These are phyloP conservation scores for Ophiosphaerella narmari DNA, from an alignment of 2,329 filamentous ascomycete species.

Conservation along the genomic window DNA sequence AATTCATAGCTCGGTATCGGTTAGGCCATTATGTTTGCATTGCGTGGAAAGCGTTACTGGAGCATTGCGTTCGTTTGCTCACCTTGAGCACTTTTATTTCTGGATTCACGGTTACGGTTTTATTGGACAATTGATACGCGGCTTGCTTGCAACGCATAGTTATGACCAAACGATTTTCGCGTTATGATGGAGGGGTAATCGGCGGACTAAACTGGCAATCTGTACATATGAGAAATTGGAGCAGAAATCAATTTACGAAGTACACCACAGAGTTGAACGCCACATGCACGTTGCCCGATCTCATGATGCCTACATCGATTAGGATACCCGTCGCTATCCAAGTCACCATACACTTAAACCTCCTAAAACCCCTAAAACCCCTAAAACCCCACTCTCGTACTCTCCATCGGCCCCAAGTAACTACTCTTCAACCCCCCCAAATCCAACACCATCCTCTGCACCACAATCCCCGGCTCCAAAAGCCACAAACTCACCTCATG, in stretches of 20 bases:
- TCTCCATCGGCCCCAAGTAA: slow-evolving; percentile 25
- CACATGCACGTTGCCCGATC: too few species aligned
- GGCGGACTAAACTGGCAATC: slow-evolving; percentile 6
- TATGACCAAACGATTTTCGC: slow-evolving; percentile 11
- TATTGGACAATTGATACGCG: slow-evolving; percentile 8
- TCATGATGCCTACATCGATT: too few species aligned
- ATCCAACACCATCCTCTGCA: slow-evolving; percentile 22
- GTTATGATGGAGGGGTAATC: slow-evolving; percentile 7
- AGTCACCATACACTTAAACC: background rate
- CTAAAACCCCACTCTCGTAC: slow-evolving; percentile 4
- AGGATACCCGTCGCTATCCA: background rate
- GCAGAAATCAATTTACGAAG: slow-evolving; percentile 1
- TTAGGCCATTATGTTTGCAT: slow-evolving; percentile 35
- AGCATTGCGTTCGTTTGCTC: slow-evolving; percentile 30
- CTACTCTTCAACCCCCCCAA: slow-evolving; percentile 23
- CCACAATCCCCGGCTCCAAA: slow-evolving; percentile 13
- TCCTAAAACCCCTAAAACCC: too few species aligned
- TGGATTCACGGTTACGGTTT: slow-evolving; percentile 11
- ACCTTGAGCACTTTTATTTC: slow-evolving; percentile 9
- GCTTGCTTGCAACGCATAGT: slow-evolving; percentile 9
- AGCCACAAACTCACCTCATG: slow-evolving; percentile 47
- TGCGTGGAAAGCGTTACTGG: slow-evolving; percentile 32
- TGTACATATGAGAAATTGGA: slow-evolving; percentile 16
- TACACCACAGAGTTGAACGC: too few species aligned
- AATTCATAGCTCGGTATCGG: slow-evolving; percentile 6